Conservation (phyloP, 176 grass and related monocot species). For the Thalia dealbata region DNA sequence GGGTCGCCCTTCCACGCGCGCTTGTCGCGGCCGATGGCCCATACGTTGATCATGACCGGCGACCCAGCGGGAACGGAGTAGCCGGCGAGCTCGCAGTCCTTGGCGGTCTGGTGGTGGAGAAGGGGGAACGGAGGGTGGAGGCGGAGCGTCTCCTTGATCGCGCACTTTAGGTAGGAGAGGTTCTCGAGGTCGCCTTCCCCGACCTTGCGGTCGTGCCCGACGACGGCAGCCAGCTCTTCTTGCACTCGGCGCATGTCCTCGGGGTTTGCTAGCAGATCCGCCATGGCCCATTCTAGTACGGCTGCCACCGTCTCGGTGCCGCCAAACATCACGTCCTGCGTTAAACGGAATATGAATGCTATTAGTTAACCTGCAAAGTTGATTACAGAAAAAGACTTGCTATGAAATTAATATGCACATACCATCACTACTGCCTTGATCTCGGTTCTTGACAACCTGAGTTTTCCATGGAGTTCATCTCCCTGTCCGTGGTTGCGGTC, state of each 20-base stretch:
- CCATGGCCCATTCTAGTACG: conserved; percentile 85
- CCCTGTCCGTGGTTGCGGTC: not conserved
- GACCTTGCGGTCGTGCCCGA: conserved; percentile 53
- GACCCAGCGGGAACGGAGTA: conserved; percentile 54
- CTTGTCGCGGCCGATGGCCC: conserved; percentile 62
- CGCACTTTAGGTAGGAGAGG: conserved; percentile 75
- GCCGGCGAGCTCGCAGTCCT: conserved; percentile 53
- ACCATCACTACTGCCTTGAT: conserved; percentile 98
- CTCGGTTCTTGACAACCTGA: conserved; percentile 63
- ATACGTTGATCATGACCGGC: conserved; percentile 80
- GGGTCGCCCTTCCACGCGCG: conserved; percentile 52
- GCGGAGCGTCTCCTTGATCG: conserved; percentile 82
- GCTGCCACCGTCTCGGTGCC: conserved; percentile 93
- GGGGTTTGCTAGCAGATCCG: conserved; percentile 82
- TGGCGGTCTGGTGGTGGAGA: conserved; percentile 76
- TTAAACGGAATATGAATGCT: too few species aligned
- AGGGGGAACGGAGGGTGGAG: conserved; percentile 90
- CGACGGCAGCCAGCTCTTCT: conserved; percentile 44
- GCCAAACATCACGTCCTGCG: conserved; percentile 93
- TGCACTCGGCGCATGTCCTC: conserved; percentile 57
- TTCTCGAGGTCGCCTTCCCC: conserved; percentile 60
- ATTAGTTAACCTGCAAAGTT: too few species aligned
- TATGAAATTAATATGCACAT: too few species aligned
- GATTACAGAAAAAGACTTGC: not conserved
- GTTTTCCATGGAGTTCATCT: conserved; percentile 52